Conservation (phyloP, 176 grass and related monocot species). For the Eremochloa ophiuroides region DNA sequence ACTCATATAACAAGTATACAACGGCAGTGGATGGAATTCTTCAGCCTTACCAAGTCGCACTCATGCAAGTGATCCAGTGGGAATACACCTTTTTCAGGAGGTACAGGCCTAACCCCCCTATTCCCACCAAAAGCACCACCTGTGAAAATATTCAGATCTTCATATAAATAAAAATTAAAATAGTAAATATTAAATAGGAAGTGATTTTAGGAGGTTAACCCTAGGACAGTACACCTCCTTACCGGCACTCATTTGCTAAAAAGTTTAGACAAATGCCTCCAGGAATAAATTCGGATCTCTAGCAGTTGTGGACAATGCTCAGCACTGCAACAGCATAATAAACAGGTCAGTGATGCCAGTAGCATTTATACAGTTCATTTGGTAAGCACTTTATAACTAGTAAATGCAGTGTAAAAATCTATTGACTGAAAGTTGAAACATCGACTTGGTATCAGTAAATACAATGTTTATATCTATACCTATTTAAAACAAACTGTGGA, state of each 20-base stretch:
- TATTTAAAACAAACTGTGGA: neutral
- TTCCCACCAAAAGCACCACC: constrained; percentile 93
- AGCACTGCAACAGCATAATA: neutral
- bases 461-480: neutral
- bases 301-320: neutral
- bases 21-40: neutral
- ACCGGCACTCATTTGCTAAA: constrained; percentile 46
- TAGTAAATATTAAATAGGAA: neutral
- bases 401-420: neutral
- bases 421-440: neutral
- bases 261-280: neutral
- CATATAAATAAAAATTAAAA: neutral
- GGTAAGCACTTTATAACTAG: neutral
- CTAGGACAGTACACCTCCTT: neutral
- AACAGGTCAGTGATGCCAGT: neutral
- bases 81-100: constrained; percentile 96
- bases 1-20: neutral
- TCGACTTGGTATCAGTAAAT: neutral
- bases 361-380: neutral
- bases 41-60: constrained; percentile 64
- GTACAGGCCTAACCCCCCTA: constrained; percentile 69
- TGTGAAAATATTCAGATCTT: constrained; percentile 34
- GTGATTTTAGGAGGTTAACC: neutral
- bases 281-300: neutral
- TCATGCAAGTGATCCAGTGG: constrained; percentile 86